phyloP scores from a whole-genome alignment of 768 basidiomycete species.

The Mycena venus region DNA sequence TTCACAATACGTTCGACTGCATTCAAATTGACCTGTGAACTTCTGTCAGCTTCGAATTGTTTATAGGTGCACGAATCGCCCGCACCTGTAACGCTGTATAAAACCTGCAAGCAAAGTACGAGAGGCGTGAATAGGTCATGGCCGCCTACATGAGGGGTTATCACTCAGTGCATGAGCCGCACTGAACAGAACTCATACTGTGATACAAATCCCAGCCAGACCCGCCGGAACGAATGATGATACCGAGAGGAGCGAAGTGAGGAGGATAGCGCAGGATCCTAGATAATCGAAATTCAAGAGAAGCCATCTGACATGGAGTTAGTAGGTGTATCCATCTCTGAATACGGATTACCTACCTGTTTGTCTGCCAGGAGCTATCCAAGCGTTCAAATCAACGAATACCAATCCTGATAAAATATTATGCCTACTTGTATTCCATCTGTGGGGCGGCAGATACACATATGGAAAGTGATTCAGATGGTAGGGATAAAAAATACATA shows the following conservation, averaged over 20 bases:
- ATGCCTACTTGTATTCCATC: background rate
- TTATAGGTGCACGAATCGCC: background rate
- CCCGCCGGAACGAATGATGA: background rate
- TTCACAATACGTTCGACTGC: constrained; percentile 88
- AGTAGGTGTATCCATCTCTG: background rate
- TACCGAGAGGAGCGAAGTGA: background rate
- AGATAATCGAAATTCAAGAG: constrained; percentile 86
- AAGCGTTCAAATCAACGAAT: background rate
- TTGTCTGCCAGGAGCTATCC: constrained; percentile 61
- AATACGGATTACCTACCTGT: background rate
- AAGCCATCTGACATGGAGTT: constrained; percentile 85
- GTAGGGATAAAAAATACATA: background rate
- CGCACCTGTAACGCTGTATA: background rate
- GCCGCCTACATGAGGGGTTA: background rate
- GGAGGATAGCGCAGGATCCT: background rate
- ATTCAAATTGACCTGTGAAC: constrained; percentile 3
- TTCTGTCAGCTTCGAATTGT: background rate
- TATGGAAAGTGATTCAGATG: background rate
- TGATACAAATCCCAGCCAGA: background rate
- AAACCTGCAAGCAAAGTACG: background rate
- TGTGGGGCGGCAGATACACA: background rate
- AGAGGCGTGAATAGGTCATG: constrained; percentile 60
- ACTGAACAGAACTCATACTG: background rate
- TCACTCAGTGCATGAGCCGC: background rate
- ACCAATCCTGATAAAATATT: background rate